Conservation (phyloP, 1,284 basidiomycete species). For the Leucoagaricus sp. region DNA sequence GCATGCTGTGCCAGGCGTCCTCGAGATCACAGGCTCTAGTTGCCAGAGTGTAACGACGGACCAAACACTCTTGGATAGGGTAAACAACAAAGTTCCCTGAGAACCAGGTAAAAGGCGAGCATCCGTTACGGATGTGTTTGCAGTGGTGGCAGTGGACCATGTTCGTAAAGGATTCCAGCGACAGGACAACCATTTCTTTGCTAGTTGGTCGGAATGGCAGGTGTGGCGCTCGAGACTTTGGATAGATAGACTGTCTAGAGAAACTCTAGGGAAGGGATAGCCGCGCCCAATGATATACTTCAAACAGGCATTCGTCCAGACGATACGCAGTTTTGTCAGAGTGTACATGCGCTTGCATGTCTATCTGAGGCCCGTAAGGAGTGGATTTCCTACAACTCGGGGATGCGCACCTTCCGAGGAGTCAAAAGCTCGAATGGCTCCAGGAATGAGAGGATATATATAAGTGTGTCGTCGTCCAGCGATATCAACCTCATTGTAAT, state of each 20-base stretch:
- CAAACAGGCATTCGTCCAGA: conserved; percentile 56
- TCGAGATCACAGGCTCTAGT: conserved; percentile 22
- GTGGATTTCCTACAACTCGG: neutral
- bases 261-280: conserved; percentile 45
- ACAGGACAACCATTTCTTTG: conserved; percentile 45
- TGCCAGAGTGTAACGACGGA: conserved; percentile 54
- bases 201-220: conserved; percentile 43
- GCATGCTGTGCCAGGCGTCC: neutral
- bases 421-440: conserved; percentile 47
- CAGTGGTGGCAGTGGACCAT: conserved; percentile 25
- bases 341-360: conserved; percentile 46
- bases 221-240: conserved; percentile 47
- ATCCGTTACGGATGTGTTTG: conserved; percentile 46
- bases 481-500: neutral
- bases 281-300: conserved; percentile 42
- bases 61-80: conserved; percentile 62
- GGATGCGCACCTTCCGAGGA: conserved; percentile 44
- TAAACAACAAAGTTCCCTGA: conserved; percentile 45
- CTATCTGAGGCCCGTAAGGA: conserved; percentile 29
- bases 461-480: conserved; percentile 48
- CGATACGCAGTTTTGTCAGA: conserved; percentile 45
- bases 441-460: conserved; percentile 48
- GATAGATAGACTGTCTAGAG: conserved; percentile 31
- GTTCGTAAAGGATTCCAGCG: conserved; percentile 16
- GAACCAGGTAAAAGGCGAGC: conserved; percentile 51